phyloP scores from a whole-genome alignment of 148 eudicot genomes.

The Euryodendron excelsum region DNA sequence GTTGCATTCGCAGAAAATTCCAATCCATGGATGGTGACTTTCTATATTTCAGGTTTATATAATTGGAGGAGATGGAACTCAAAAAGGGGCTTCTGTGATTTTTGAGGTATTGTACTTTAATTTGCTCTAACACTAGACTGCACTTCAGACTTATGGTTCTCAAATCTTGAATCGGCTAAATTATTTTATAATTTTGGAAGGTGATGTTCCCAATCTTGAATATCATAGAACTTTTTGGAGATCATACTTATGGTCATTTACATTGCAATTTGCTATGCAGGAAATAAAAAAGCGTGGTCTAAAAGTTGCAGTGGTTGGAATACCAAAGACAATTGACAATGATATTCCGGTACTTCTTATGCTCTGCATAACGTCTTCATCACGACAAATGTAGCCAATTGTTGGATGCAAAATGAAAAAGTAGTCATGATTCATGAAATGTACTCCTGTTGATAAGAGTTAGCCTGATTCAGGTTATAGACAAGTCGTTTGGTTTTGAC shows the following conservation, averaged over 20 bases:
- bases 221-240: not conserved
- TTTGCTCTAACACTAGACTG: not conserved
- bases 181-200: not conserved
- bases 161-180: too few relatives aligned
- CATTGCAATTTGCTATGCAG: conserved; percentile 17
- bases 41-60: conserved; percentile 36
- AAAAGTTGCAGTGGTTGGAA: conserved; percentile 50
- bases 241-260: not conserved
- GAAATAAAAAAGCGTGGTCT: conserved; percentile 56
- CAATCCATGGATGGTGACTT: not conserved
- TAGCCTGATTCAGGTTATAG: conserved; percentile 30
- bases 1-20: not conserved
- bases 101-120: conserved; percentile 41
- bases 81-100: conserved; percentile 50
- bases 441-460: not conserved
- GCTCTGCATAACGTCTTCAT: not conserved
- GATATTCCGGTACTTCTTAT: conserved; percentile 46
- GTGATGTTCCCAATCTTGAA: not conserved
- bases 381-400: not conserved
- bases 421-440: not conserved
- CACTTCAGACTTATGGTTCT: not conserved
- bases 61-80: conserved; percentile 66
- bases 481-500: conserved; percentile 53
- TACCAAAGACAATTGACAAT: conserved; percentile 62
- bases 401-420: not conserved